A percentile compares a stretch with the other conserved stretches of the same genome.
Evolutionary conservation across 2,329 filamentous ascomycete genomes (phyloP).

Genomic region (Alternaria gaisen): DNA sequence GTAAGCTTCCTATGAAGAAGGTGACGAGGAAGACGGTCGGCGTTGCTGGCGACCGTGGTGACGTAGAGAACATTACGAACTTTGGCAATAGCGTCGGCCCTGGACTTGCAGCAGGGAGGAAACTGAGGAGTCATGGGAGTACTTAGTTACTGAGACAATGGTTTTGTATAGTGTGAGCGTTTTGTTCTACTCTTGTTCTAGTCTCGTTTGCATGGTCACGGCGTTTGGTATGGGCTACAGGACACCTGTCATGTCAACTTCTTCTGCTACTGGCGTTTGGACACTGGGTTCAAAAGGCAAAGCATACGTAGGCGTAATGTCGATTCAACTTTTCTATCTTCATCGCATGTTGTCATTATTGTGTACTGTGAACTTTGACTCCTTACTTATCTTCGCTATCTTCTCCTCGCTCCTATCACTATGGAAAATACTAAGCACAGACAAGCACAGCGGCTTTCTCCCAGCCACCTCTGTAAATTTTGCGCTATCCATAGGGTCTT

Average conservation of each 20-base stretch:
- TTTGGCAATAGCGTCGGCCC: conserved; percentile 53
- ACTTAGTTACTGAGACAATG: background rate
- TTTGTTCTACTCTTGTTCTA: background rate
- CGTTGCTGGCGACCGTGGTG: conserved; percentile 48
- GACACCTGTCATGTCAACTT: background rate
- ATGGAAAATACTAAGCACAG: no score
- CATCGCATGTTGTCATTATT: no score
- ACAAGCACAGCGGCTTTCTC: no score
- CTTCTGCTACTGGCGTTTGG: conserved; percentile 1
- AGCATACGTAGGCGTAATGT: conserved; percentile 1
- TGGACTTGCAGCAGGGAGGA: conserved; percentile 46
- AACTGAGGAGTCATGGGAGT: conserved; percentile 51
- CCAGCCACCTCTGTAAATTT: no score
- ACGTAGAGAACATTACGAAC: conserved; percentile 54
- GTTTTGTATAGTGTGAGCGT: background rate
- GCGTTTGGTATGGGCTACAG: background rate
- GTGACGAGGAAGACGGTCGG: conserved; percentile 54
- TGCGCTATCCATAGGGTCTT: no score
- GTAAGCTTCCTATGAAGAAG: conserved; percentile 56
- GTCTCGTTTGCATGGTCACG: conserved; percentile 4
- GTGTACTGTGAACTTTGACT: no score
- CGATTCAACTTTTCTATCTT: background rate
- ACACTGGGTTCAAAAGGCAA: background rate
- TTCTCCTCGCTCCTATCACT: no score
- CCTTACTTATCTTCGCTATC: no score